Conservation (phyloP, 2,329 filamentous ascomycete species). For the Clarireedia sp. region DNA sequence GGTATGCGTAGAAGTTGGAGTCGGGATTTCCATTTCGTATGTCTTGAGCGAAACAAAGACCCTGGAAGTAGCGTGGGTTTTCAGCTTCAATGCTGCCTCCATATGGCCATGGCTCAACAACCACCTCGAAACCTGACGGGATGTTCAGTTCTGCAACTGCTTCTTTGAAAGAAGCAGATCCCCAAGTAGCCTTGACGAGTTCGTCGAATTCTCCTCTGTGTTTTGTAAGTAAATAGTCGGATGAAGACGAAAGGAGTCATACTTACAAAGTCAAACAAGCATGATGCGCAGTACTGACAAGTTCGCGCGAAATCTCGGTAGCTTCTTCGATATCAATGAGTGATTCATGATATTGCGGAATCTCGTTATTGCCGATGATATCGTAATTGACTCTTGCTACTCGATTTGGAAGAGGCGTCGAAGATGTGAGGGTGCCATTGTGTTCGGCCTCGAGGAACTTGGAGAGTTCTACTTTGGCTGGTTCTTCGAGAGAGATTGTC, state of each 20-base stretch:
- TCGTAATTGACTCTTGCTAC: constrained; percentile 49
- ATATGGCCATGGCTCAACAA: constrained; percentile 48
- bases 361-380: constrained; percentile 42
- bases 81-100: constrained; percentile 37
- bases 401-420: constrained; percentile 36
- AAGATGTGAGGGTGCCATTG: constrained; percentile 31
- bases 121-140: constrained; percentile 44
- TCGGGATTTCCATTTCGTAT: constrained; percentile 18
- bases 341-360: constrained; percentile 47
- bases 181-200: neutral
- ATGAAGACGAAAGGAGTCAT: neutral
- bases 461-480: constrained; percentile 42
- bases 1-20: constrained; percentile 42
- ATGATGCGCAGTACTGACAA: constrained; percentile 40
- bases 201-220: neutral
- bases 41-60: constrained; percentile 44
- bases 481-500: constrained; percentile 48
- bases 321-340: constrained; percentile 39
- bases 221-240: neutral
- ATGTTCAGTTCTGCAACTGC: constrained; percentile 35
- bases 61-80: constrained; percentile 44
- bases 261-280: constrained; percentile 41
- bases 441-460: constrained; percentile 42
- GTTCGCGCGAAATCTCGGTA: constrained; percentile 35
- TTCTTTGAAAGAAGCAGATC: neutral